Evolutionary conservation across 2,329 filamentous ascomycete genomes (phyloP), one percentile per base, ranked within the genome.

Genomic region (Trichoderma sp.): DNA sequence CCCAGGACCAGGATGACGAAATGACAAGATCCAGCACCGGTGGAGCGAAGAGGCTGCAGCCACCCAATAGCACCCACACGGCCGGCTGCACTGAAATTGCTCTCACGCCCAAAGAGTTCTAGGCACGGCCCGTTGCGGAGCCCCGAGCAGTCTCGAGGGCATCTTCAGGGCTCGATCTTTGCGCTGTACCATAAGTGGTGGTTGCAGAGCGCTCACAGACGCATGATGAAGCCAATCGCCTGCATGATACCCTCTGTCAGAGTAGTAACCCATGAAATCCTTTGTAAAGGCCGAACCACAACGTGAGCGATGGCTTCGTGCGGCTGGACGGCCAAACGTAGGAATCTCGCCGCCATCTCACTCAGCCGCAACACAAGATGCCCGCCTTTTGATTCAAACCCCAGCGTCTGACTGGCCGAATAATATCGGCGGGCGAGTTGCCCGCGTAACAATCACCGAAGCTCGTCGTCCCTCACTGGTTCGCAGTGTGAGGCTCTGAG

Each of bases 71-170:
- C 44, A 30, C 17, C 7, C 41, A 28, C n/a, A 21, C 50, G 10
- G 34, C 24, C 14, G 15, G n/a, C 45, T n/a, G 28, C 41, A 41
- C 15, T 60, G 56, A 65, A 60, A 59, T 65, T 64, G 44, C 61
- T 64, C 44, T 50, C 48, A 21, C 61, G 50, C 63, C 63, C 55
- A 59, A 60, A 60, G 34, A 57, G 64, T 65, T 61, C 64, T 62
- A 52, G 64, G 64, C 57, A 66, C 64, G 64, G 64, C 44, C 64
- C 64, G 64, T 63, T 63, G 64, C 54, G 64, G 64, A 66, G 64
- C 39, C 45, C 28, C 45, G 30, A 55, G 39, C 28, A 47, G 15
- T 24, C 24, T 14, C 14, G 28, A 56, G 24, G 55, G 63, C n/a
- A 54, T 50, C 21, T 7, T 39, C 21, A 17, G 51, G 21, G 24